Conservation (phyloP, 2,329 filamentous ascomycete species). For the Curvularia eragrostidis region DNA sequence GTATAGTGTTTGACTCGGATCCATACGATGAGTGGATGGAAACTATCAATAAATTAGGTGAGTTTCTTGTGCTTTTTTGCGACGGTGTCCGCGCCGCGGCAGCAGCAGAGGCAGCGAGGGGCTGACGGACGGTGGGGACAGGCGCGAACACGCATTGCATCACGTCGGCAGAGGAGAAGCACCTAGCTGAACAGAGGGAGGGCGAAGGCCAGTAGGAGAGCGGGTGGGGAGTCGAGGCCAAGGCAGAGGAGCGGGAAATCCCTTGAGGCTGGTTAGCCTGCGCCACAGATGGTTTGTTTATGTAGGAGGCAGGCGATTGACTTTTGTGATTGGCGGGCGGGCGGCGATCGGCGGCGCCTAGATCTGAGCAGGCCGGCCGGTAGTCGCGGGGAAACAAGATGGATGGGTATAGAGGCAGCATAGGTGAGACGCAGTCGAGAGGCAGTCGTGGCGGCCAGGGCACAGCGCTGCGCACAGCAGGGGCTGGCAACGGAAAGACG, state of each 20-base stretch:
- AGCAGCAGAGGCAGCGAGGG: too few relatives aligned
- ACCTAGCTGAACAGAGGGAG: slow-evolving; percentile 57
- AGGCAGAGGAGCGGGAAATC: slow-evolving; percentile 34
- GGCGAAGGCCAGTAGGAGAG: slow-evolving; percentile 21
- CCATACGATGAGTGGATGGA: slow-evolving; percentile 91
- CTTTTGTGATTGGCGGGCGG: slow-evolving; percentile 9
- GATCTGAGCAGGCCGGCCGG: slow-evolving; percentile 6
- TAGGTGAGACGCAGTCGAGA: slow-evolving; percentile 21
- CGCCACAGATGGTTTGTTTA: slow-evolving; percentile 27
- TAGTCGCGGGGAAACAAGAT: slow-evolving; percentile 22
- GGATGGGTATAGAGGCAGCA: not conserved
- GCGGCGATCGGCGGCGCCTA: slow-evolving; percentile 6
- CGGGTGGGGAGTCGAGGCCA: slow-evolving; percentile 18
- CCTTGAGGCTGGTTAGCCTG: slow-evolving; percentile 38
- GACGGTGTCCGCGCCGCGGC: slow-evolving; percentile 7
- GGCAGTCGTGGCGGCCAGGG: slow-evolving; percentile 8
- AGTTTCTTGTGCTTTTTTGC: slow-evolving; percentile 20
- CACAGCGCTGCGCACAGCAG: not conserved
- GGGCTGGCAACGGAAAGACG: not conserved
- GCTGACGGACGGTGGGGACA: slow-evolving; percentile 34
- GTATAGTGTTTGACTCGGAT: slow-evolving; percentile 72
- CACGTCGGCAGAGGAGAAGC: slow-evolving; percentile 77
- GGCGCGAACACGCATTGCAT: slow-evolving; percentile 86
- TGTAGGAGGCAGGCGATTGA: not conserved
- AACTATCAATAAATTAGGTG: slow-evolving; percentile 92